Conservation (phyloP, 2,329 filamentous ascomycete genomes). For the Aspergillus uvarum region DNA sequence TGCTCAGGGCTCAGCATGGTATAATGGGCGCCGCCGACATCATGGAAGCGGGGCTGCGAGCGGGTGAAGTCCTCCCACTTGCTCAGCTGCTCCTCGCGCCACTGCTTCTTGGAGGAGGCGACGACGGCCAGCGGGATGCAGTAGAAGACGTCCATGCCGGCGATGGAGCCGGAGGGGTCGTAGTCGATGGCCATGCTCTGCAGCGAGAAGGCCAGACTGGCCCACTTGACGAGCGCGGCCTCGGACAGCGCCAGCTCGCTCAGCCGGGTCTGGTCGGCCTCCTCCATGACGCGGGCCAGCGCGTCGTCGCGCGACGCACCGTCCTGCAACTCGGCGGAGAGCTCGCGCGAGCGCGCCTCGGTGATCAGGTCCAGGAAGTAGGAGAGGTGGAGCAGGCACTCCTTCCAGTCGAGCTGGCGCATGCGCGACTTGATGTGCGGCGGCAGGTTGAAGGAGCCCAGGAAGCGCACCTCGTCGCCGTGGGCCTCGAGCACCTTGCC, state of each 20-base stretch:
- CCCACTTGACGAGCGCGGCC: background rate
- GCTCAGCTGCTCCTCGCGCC: slow-evolving; percentile 3
- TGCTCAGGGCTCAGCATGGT: slow-evolving; percentile 2
- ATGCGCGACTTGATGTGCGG: slow-evolving; percentile 4
- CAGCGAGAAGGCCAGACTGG: slow-evolving; percentile 1
- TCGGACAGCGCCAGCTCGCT: slow-evolving; percentile 1
- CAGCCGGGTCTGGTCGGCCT: background rate
- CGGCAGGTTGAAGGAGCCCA: slow-evolving; percentile 1
- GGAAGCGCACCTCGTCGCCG: slow-evolving; percentile 5
- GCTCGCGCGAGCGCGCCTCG: background rate
- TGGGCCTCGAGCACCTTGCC: background rate
- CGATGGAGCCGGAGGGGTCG: background rate
- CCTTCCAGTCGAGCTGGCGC: slow-evolving; percentile 2
- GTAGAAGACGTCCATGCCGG: slow-evolving; percentile 2
- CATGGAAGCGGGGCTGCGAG: background rate
- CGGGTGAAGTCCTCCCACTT: background rate
- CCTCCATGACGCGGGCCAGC: slow-evolving; percentile 1
- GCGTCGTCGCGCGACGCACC: background rate
- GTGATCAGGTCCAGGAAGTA: slow-evolving; percentile 6
- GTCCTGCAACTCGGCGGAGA: background rate
- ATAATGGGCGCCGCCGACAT: slow-evolving; percentile 1
- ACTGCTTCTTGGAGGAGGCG: background rate
- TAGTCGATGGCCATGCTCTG: slow-evolving; percentile 3
- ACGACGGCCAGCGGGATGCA: slow-evolving; percentile 4
- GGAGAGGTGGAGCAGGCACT: slow-evolving; percentile 2